Percentiles rank a stretch among this genome's conserved stretches.
phyloP scores from a whole-genome alignment of 768 basidiomycete species.

The Mycena latifolia region DNA sequence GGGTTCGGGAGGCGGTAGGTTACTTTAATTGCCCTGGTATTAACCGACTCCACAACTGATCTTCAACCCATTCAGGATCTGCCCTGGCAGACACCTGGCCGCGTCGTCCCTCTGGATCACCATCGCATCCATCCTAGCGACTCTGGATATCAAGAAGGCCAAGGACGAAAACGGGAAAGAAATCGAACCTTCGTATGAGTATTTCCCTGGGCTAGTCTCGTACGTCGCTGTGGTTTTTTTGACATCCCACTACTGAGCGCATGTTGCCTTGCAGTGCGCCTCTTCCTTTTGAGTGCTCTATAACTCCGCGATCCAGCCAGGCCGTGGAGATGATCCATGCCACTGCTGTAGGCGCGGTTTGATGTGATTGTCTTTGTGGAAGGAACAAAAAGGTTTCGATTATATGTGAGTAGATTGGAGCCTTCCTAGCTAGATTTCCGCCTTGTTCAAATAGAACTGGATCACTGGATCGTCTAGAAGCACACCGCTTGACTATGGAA shows the following conservation, averaged over 20 bases:
- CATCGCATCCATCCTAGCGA: slow-evolving; percentile 6
- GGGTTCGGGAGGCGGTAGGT: slow-evolving; percentile 42
- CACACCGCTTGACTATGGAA: too few relatives aligned
- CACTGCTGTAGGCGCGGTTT: too few relatives aligned
- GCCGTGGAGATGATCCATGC: not conserved
- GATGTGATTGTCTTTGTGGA: too few relatives aligned
- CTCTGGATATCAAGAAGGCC: not conserved
- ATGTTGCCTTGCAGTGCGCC: not conserved
- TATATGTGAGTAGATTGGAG: too few relatives aligned
- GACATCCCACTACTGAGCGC: not conserved
- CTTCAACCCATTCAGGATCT: too few relatives aligned
- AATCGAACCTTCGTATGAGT: slow-evolving; percentile 10
- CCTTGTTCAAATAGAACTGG: too few relatives aligned
- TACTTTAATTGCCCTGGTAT: not conserved
- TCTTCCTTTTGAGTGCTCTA: not conserved
- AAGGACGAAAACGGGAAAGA: not conserved
- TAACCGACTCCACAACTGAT: not conserved
- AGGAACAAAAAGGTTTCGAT: too few relatives aligned
- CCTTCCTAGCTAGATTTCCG: too few relatives aligned
- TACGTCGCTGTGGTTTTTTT: too few relatives aligned
- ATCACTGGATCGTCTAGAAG: too few relatives aligned
- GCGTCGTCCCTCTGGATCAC: not conserved
- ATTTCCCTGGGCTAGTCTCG: not conserved
- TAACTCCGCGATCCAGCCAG: not conserved
- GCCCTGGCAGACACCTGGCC: not conserved